phyloP scores from a whole-genome alignment of 805 yeast genomes.

The Starmerella sp. region DNA sequence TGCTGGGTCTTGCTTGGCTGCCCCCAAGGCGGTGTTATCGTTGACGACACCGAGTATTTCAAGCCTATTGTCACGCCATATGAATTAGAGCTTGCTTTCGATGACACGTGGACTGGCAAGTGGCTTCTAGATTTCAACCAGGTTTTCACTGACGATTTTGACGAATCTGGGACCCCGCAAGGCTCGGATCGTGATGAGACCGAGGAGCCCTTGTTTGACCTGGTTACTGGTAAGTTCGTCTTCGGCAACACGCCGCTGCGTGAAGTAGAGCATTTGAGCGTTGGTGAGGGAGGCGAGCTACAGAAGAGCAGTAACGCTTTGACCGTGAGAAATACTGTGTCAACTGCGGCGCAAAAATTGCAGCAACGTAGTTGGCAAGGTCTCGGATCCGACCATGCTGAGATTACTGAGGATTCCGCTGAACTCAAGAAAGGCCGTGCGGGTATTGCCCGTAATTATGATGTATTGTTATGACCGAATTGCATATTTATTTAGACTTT shows the following conservation, averaged over 20 bases:
- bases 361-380: conserved; percentile 79
- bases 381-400: conserved; percentile 67
- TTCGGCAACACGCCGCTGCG: conserved; percentile 68
- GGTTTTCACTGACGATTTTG: conserved; percentile 29
- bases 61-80: conserved; percentile 92
- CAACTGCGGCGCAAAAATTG: conserved; percentile 73
- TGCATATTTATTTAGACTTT: neutral
- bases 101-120: conserved; percentile 81
- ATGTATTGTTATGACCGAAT: conserved; percentile 32
- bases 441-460: conserved; percentile 86
- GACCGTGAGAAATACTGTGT: conserved; percentile 63
- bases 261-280: conserved; percentile 49
- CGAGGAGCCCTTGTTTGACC: conserved; percentile 74
- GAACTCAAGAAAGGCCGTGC: conserved; percentile 66
- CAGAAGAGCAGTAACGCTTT: conserved; percentile 31
- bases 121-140: conserved; percentile 79
- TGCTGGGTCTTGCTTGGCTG: conserved; percentile 94
- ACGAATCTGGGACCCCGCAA: conserved; percentile 17
- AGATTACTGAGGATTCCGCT: conserved; percentile 55
- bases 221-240: conserved; percentile 71
- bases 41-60: conserved; percentile 67
- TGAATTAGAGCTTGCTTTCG: conserved; percentile 72
- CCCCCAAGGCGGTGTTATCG: conserved; percentile 80
- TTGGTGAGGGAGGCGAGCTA: conserved; percentile 35
- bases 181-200: conserved; percentile 31